A percentile compares a stretch with the other conserved stretches of the same genome.
These are phyloP conservation scores for Leccinellum rugosiceps DNA, from an alignment of 768 basidiomycete genomes.

Conservation along the genomic window DNA sequence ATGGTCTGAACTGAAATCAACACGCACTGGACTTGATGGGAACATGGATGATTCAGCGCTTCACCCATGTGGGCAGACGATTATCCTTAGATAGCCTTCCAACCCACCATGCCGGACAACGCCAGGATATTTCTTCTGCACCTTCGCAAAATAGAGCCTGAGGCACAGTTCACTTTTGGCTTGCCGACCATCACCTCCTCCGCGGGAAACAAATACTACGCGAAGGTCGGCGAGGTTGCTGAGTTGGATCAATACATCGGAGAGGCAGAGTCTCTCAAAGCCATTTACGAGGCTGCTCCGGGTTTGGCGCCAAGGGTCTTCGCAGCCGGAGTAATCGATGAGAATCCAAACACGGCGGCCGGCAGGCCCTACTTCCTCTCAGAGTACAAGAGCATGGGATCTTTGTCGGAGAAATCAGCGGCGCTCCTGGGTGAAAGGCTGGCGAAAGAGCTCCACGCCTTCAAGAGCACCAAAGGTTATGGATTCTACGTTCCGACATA, in stretches of 20 bases:
- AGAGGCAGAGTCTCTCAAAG: slow-evolving; percentile 66
- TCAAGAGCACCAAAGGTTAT: slow-evolving; percentile 53
- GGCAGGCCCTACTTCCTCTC: slow-evolving; percentile 66
- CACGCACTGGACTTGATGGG: neutral
- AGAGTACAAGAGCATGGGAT: slow-evolving; percentile 62
- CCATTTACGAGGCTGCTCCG: slow-evolving; percentile 62
- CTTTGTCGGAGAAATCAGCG: slow-evolving; percentile 46
- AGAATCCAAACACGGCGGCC: slow-evolving; percentile 25
- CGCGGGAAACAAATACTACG: slow-evolving; percentile 56
- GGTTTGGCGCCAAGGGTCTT: slow-evolving; percentile 60
- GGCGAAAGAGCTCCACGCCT: slow-evolving; percentile 62
- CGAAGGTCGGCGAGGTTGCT: slow-evolving; percentile 49
- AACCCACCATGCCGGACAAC: slow-evolving; percentile 18
- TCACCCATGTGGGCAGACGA: neutral
- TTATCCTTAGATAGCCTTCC: neutral
- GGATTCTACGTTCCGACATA: slow-evolving; percentile 76
- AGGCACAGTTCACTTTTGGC: slow-evolving; percentile 42
- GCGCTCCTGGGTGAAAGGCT: slow-evolving; percentile 54
- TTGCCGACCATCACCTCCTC: slow-evolving; percentile 54
- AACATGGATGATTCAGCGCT: neutral
- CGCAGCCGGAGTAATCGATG: slow-evolving; percentile 39
- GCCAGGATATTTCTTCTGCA: slow-evolving; percentile 37
- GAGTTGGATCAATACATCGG: slow-evolving; percentile 67
- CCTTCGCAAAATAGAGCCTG: slow-evolving; percentile 49
- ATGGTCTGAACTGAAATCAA: neutral